phyloP scores from a whole-genome alignment of 768 basidiomycete genomes.

The Boletus rubescentipes region DNA sequence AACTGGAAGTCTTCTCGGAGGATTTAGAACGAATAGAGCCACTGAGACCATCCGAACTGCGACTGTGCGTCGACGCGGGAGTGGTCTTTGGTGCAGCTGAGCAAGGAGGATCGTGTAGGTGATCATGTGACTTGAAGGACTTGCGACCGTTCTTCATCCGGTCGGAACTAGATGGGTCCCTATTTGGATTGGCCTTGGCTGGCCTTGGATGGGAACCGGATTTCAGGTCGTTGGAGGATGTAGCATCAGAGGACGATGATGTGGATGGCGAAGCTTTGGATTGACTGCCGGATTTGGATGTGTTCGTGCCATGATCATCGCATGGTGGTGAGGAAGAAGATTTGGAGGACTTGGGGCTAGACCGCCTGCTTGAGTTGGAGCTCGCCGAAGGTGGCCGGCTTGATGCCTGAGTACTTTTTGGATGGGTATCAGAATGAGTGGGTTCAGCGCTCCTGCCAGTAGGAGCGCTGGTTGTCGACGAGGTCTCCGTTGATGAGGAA shows the following conservation, averaged over 20 bases:
- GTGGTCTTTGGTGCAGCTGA: constrained; percentile 11
- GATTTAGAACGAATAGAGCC: constrained; percentile 13
- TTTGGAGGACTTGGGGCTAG: constrained; percentile 8
- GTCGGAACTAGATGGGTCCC: constrained; percentile 16
- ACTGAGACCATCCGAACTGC: constrained; percentile 8
- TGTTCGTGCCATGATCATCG: constrained; percentile 10
- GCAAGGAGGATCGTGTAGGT: constrained; percentile 18
- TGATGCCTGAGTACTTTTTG: constrained; percentile 27
- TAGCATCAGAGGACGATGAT: constrained; percentile 12
- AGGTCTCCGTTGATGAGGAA: constrained; percentile 28
- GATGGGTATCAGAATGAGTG: constrained; percentile 20
- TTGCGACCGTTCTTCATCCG: constrained; percentile 19
- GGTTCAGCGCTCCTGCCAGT: constrained; percentile 19
- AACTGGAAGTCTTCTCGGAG: constrained; percentile 10
- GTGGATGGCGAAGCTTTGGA: constrained; percentile 12
- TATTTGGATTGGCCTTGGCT: constrained; percentile 13
- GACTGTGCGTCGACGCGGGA: constrained; percentile 13
- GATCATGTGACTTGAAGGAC: constrained; percentile 23
- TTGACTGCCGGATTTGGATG: constrained; percentile 12
- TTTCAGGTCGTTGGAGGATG: constrained; percentile 15
- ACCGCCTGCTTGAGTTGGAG: constrained; percentile 28
- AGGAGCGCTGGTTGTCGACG: constrained; percentile 23
- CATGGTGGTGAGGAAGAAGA: constrained; percentile 11
- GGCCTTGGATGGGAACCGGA: constrained; percentile 15
- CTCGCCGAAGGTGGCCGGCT: constrained; percentile 33